A percentile compares a stretch with the other conserved stretches of the same genome.
Evolutionary conservation across 495 filamentous ascomycete genomes (phyloP).

Genomic region (Letharia lupina): DNA sequence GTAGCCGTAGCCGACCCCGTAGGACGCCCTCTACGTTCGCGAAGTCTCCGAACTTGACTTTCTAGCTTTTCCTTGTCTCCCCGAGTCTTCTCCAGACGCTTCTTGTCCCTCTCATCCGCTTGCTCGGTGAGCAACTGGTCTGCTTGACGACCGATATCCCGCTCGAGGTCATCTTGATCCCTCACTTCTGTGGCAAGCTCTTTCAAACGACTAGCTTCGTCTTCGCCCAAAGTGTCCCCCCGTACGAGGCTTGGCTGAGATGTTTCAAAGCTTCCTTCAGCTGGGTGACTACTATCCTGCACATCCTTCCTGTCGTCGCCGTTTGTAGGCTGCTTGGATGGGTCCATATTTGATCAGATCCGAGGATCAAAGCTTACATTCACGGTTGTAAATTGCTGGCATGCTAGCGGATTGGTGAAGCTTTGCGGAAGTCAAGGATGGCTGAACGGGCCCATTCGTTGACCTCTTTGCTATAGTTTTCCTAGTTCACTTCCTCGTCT

Average conservation of each 20-base stretch:
- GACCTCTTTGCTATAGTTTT: neutral
- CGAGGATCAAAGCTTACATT: neutral
- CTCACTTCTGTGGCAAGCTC: slow-evolving; percentile 65
- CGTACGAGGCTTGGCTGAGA: slow-evolving; percentile 4
- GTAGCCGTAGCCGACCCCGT: slow-evolving; percentile 40
- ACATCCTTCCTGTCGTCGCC: neutral
- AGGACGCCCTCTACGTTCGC: slow-evolving; percentile 43
- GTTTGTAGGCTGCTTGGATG: neutral
- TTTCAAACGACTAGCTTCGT: slow-evolving; percentile 56
- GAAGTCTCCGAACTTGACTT: slow-evolving; percentile 40
- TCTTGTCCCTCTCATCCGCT: slow-evolving; percentile 80
- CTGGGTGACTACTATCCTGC: neutral
- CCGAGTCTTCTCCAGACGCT: slow-evolving; percentile 70
- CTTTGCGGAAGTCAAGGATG: neutral
- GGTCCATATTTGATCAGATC: slow-evolving; percentile 5
- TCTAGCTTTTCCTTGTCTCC: slow-evolving; percentile 48
- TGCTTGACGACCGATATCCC: slow-evolving; percentile 61
- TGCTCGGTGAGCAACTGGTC: slow-evolving; percentile 68
- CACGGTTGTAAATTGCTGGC: neutral
- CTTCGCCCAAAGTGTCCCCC: slow-evolving; percentile 21
- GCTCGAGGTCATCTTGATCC: slow-evolving; percentile 76
- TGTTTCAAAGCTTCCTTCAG: neutral
- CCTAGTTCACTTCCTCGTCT: neutral
- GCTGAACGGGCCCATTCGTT: neutral
- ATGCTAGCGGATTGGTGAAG: neutral